Conservation (phyloP, 495 filamentous ascomycete genomes). For the Glutinoglossum americanum region DNA sequence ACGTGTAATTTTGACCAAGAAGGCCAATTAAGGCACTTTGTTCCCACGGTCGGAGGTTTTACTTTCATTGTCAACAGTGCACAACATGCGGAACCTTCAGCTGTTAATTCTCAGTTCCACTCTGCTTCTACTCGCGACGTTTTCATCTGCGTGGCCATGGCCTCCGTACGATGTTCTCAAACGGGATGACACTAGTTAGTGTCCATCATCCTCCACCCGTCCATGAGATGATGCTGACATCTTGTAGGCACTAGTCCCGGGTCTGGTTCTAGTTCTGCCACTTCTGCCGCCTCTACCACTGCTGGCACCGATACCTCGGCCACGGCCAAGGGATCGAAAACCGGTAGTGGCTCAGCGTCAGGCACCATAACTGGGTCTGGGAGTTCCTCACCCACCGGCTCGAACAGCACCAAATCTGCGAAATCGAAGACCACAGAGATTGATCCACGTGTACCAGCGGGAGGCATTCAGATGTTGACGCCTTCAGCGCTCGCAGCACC, state of each 20-base stretch:
- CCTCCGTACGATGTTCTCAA: constrained; percentile 12
- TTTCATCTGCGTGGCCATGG: constrained; percentile 31
- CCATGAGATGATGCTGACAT: constrained; percentile 9
- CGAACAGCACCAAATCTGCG: constrained; percentile 15
- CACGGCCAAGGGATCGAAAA: background rate
- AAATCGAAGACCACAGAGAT: constrained; percentile 17
- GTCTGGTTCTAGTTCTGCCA: background rate
- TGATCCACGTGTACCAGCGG: constrained; percentile 34
- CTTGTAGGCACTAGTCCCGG: background rate
- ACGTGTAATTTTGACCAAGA: background rate
- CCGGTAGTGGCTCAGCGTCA: constrained; percentile 8
- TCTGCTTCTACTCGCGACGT: constrained; percentile 24
- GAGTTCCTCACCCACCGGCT: constrained; percentile 13
- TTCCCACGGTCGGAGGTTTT: background rate
- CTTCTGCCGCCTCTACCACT: background rate
- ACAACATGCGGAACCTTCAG: constrained; percentile 2
- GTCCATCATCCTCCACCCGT: background rate
- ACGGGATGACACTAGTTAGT: constrained; percentile 8
- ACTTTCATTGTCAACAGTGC: background rate
- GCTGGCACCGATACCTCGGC: background rate
- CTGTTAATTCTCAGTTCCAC: background rate
- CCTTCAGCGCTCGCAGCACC: constrained; percentile 35
- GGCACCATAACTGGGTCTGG: background rate
- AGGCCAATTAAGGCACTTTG: background rate
- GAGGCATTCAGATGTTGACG: constrained; percentile 64